phyloP scores from a whole-genome alignment of 2,329 filamentous ascomycete genomes.

The Cryphonectria nitschkei region DNA sequence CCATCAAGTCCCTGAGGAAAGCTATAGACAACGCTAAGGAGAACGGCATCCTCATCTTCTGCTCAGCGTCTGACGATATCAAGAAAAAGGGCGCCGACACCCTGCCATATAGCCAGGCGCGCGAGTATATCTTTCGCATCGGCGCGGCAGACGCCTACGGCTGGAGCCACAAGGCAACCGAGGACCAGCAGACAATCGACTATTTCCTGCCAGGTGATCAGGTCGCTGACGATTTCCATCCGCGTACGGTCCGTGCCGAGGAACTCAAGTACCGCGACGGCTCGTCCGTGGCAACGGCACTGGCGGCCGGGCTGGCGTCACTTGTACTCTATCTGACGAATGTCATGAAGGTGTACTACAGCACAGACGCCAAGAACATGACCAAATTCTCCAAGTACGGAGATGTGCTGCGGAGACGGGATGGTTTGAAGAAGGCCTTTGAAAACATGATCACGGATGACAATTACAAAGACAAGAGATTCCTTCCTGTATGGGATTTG shows the following conservation, averaged over 20 bases:
- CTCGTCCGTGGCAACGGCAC: constrained; percentile 13
- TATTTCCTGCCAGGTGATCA: constrained; percentile 11
- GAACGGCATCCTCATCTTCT: background rate
- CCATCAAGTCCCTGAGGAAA: background rate
- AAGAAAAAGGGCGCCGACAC: constrained; percentile 13
- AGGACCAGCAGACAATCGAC: constrained; percentile 12
- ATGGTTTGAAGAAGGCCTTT: constrained; percentile 10
- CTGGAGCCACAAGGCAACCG: constrained; percentile 9
- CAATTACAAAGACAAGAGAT: constrained; percentile 10
- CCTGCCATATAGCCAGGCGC: constrained; percentile 7
- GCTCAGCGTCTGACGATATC: constrained; percentile 12
- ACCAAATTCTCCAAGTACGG: background rate
- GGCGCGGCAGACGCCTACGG: constrained; percentile 14
- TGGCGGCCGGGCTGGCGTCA: constrained; percentile 11
- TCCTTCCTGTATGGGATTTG: constrained; percentile 7
- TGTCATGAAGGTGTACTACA: constrained; percentile 6
- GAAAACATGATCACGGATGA: constrained; percentile 11
- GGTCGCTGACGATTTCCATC: constrained; percentile 12
- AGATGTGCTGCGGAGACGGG: background rate
- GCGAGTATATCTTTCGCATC: constrained; percentile 2
- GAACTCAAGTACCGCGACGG: constrained; percentile 14
- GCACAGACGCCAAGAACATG: background rate
- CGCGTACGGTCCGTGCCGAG: background rate
- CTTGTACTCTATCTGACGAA: constrained; percentile 6
- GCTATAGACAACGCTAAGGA: constrained; percentile 5